Conservation (phyloP, 140 eudicot species). For the Erigeron philadelphicus region DNA sequence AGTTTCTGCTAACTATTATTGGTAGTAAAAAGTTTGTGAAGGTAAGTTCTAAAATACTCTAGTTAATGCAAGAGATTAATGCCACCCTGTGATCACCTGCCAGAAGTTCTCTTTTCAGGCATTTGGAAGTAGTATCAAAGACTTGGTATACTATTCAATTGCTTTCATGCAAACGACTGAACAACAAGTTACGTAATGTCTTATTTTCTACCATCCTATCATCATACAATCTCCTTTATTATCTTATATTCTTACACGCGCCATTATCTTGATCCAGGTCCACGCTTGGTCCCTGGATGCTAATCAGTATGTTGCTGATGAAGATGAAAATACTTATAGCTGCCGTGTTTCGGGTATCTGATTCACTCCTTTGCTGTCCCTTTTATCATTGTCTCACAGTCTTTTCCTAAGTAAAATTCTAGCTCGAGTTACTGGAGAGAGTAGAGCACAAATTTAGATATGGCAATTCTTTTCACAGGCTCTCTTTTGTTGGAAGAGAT, state of each 20-base stretch:
- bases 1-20: slow-evolving; percentile 67
- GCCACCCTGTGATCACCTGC: slow-evolving; percentile 14
- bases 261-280: slow-evolving; percentile 35
- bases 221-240: not conserved
- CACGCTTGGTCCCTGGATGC: slow-evolving; percentile 94
- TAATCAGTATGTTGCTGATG: slow-evolving; percentile 92
- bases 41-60: slow-evolving; percentile 39
- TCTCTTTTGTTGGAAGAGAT: slow-evolving; percentile 78
- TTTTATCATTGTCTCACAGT: not conserved
- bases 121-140: slow-evolving; percentile 63
- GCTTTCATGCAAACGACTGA: slow-evolving; percentile 93
- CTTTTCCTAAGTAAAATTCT: not conserved
- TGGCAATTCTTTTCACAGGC: slow-evolving; percentile 45
- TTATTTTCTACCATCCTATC: slow-evolving; percentile 8
- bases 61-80: slow-evolving; percentile 5
- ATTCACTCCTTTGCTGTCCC: slow-evolving; percentile 1
- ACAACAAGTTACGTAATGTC: slow-evolving; percentile 62
- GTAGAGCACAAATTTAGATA: slow-evolving; percentile 2
- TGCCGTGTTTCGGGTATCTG: slow-evolving; percentile 89
- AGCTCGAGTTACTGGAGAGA: not conserved
- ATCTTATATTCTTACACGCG: slow-evolving; percentile 6
- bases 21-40: slow-evolving; percentile 67
- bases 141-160: slow-evolving; percentile 76
- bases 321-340: slow-evolving; percentile 83
- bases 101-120: slow-evolving; percentile 39